Conservation (phyloP, 148 eudicot genomes). For the Rhododendron henanense region DNA sequence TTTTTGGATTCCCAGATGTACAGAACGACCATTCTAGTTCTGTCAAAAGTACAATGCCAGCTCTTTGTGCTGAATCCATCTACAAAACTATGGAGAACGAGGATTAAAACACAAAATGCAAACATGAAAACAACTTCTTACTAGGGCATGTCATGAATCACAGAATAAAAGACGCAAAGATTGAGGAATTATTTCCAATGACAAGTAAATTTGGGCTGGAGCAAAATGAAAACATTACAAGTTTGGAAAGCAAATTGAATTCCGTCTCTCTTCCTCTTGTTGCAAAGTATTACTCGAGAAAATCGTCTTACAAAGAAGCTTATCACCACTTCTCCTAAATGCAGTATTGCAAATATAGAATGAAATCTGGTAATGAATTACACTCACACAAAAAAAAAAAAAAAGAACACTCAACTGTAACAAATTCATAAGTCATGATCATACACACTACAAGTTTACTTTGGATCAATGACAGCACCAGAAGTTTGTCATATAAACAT, state of each 20-base stretch:
- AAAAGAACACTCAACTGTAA: too few species aligned
- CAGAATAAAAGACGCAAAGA: neutral
- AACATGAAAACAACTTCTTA: constrained; percentile 46
- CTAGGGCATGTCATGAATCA: neutral
- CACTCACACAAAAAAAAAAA: too few species aligned
- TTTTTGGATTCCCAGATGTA: too few species aligned
- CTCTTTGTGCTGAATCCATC: constrained; percentile 79
- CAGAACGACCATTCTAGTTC: constrained; percentile 21
- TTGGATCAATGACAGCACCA: too few species aligned
- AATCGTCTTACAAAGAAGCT: too few species aligned
- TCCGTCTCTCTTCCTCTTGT: neutral
- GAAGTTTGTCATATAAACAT: too few species aligned
- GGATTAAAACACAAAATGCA: constrained; percentile 69
- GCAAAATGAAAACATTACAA: neutral
- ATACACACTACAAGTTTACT: too few species aligned
- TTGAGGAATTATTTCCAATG: neutral
- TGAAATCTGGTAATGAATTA: too few species aligned
- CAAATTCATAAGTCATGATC: too few species aligned
- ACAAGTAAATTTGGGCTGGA: neutral
- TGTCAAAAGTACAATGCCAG: constrained; percentile 64
- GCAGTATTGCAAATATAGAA: too few species aligned
- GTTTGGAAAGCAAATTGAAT: neutral
- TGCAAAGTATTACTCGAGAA: neutral
- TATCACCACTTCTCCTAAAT: too few species aligned
- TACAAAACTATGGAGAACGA: constrained; percentile 79